These are phyloP conservation scores for Brachypodium distachyon DNA, from an alignment of 202 grass and related monocot genomes.

Conservation along the genomic window DNA sequence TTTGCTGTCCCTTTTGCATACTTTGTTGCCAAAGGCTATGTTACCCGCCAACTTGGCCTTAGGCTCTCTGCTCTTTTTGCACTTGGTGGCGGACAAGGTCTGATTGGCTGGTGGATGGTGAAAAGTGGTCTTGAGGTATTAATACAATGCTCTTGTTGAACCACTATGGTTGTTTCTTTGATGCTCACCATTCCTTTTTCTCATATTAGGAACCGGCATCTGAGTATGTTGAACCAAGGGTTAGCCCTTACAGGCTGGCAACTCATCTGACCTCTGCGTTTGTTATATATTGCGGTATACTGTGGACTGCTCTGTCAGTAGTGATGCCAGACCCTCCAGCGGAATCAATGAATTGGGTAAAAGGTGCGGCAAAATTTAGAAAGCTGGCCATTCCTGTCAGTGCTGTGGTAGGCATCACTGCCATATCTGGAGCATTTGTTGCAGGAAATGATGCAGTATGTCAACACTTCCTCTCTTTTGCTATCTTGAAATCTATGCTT, in stretches of 20 bases:
- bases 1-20: constrained; percentile 84
- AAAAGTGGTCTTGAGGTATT: constrained; percentile 96
- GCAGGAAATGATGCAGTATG: constrained; percentile 96
- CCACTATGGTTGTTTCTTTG: constrained; percentile 8
- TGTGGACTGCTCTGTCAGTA: constrained; percentile 92
- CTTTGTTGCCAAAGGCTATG: constrained; percentile 85
- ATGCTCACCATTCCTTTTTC: constrained; percentile 5
- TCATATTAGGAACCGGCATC: constrained; percentile 68
- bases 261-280: constrained; percentile 95
- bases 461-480: constrained; percentile 15
- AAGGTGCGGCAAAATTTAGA: constrained; percentile 67
- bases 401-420: constrained; percentile 74
- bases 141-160: neutral
- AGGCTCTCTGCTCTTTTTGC: constrained; percentile 71
- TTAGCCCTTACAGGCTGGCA: constrained; percentile 89
- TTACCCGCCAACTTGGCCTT: constrained; percentile 82
- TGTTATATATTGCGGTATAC: constrained; percentile 86
- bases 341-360: constrained; percentile 62
- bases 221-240: constrained; percentile 90
- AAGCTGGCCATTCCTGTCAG: constrained; percentile 73
- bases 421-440: constrained; percentile 88
- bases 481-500: constrained; percentile 9
- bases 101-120: constrained; percentile 99
- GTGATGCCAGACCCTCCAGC: constrained; percentile 78
- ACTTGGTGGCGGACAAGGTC: constrained; percentile 75